These are phyloP conservation scores for Boletus vermiculosoides DNA, from an alignment of 768 basidiomycete genomes.

Conservation along the genomic window DNA sequence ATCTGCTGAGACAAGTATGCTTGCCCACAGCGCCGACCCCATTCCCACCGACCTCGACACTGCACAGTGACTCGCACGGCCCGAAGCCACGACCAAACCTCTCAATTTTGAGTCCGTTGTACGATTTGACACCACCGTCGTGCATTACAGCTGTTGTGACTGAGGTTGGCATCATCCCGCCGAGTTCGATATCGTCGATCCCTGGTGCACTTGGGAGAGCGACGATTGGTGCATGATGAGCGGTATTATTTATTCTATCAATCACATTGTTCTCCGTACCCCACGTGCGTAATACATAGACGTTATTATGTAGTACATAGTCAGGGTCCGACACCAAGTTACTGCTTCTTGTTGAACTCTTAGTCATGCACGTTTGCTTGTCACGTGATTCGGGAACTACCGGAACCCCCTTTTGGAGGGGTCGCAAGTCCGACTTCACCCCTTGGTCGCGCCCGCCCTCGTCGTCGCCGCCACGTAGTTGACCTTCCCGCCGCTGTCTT, in stretches of 20 bases:
- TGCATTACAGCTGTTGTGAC: constrained; percentile 96
- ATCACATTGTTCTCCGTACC: background rate
- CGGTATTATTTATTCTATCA: constrained; percentile 8
- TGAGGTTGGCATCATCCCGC: constrained; percentile 93
- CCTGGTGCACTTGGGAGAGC: constrained; percentile 56
- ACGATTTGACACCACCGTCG: constrained; percentile 90
- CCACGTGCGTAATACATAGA: background rate
- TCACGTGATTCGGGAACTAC: constrained; percentile 21
- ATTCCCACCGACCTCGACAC: constrained; percentile 19
- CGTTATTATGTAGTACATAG: background rate
- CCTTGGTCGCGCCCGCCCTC: constrained; percentile 7
- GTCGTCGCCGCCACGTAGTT: constrained; percentile 9
- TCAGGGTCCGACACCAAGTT: no score
- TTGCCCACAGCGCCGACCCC: constrained; percentile 28
- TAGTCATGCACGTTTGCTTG: constrained; percentile 20
- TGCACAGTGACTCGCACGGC: constrained; percentile 9
- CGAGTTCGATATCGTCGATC: constrained; percentile 85
- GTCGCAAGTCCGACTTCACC: background rate
- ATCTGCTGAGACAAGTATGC: constrained; percentile 1
- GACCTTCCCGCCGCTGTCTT: constrained; percentile 10
- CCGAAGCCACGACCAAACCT: constrained; percentile 49
- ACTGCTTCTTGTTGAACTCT: background rate
- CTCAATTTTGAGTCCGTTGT: constrained; percentile 82
- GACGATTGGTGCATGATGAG: constrained; percentile 22
- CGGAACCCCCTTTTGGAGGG: constrained; percentile 12